Percentiles rank a stretch among this genome's conserved stretches.
phyloP scores from a whole-genome alignment of 352 stramenopile species.

The Globisporangium spiculum region DNA sequence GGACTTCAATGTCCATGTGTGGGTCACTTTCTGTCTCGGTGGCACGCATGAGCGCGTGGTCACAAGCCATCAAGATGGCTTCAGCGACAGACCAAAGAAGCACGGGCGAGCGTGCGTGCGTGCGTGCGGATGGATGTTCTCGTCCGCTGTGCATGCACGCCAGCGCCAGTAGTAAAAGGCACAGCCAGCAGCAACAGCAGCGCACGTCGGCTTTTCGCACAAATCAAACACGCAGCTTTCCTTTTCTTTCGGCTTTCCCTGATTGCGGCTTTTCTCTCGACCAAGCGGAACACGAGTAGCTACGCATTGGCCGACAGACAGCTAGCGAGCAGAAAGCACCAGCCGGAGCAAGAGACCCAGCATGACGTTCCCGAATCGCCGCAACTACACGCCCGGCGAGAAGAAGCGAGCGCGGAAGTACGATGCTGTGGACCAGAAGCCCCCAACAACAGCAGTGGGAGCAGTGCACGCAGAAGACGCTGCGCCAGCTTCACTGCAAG shows the following conservation, averaged over 20 bases:
- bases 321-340: background rate
- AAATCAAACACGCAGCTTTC: background rate
- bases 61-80: conserved; percentile 11
- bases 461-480: background rate
- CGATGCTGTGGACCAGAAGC: conserved; percentile 11
- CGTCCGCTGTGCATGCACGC: background rate
- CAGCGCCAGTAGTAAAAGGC: background rate
- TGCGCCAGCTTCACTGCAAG: background rate
- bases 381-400: conserved; percentile 45
- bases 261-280: background rate
- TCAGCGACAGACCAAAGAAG: conserved; percentile 2
- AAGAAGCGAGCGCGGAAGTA: conserved; percentile 36
- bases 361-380: conserved; percentile 69
- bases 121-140: background rate
- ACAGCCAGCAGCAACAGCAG: background rate
- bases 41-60: background rate
- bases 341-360: background rate
- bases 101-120: background rate
- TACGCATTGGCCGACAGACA: background rate
- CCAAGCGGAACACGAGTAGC: background rate
- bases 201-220: conserved; percentile 1
- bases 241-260: background rate
- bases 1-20: background rate
- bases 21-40: background rate
- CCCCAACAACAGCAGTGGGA: background rate